Conservation (phyloP, 441 rosid species). For the Eruca vesicaria region DNA sequence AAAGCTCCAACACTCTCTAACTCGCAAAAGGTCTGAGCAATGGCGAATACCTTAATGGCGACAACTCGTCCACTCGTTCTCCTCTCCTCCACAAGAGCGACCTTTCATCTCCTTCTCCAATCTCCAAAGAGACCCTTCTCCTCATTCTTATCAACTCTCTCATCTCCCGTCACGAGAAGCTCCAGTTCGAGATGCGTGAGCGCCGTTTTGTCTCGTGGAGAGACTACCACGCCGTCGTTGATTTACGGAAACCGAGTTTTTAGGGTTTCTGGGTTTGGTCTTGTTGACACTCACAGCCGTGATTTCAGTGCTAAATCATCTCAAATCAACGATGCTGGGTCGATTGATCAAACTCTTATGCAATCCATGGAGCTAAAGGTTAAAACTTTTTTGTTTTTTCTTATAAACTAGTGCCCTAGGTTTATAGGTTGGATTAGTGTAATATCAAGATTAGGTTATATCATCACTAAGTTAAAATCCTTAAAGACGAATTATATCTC, state of each 20-base stretch:
- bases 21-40: constrained; percentile 6
- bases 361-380: constrained; percentile 88
- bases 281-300: constrained; percentile 16
- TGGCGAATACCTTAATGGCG: constrained; percentile 49
- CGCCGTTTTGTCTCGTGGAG: constrained; percentile 25
- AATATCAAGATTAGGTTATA: background rate
- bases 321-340: constrained; percentile 74
- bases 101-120: constrained; percentile 30
- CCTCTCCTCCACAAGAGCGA: constrained; percentile 34
- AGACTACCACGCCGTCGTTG: constrained; percentile 20
- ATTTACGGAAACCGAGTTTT: constrained; percentile 12
- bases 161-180: constrained; percentile 1
- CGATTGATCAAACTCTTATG: constrained; percentile 79
- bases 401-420: background rate
- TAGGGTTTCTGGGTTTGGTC: constrained; percentile 35
- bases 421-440: background rate
- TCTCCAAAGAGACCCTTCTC: constrained; percentile 30
- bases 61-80: constrained; percentile 49
- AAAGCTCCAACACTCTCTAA: background rate
- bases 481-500: background rate
- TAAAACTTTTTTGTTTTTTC: background rate
- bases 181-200: constrained; percentile 7
- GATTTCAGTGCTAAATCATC: constrained; percentile 52
- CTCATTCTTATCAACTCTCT: constrained; percentile 10
- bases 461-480: background rate